Evolutionary conservation across 2,329 filamentous ascomycete genomes (phyloP).

Genomic region (Corynespora cassiicola): DNA sequence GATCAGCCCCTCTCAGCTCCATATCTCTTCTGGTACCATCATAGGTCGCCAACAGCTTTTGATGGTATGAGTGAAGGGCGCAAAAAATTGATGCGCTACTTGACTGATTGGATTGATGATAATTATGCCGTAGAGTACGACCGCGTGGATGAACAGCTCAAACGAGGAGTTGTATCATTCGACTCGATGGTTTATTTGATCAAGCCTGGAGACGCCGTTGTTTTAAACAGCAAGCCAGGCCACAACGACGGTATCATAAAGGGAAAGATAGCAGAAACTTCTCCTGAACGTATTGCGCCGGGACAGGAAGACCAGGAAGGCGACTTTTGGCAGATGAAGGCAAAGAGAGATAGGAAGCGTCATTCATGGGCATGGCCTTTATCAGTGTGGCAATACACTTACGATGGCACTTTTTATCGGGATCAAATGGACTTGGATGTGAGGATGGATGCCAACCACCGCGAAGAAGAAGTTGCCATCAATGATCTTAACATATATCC

Average conservation of each 20-base stretch:
- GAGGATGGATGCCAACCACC: slow-evolving; percentile 1
- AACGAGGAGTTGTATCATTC: slow-evolving; percentile 4
- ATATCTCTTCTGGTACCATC: slow-evolving; percentile 12
- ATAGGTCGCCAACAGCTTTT: slow-evolving; percentile 2
- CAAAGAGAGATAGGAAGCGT: slow-evolving; percentile 3
- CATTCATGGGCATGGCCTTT: slow-evolving; percentile 6
- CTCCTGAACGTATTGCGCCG: neutral
- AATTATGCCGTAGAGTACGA: slow-evolving; percentile 5
- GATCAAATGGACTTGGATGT: neutral
- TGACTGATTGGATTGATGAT: slow-evolving; percentile 5
- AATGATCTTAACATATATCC: slow-evolving; percentile 6
- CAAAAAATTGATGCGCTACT: neutral
- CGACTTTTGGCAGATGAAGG: neutral
- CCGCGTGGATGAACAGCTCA: slow-evolving; percentile 3
- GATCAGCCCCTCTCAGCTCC: slow-evolving; percentile 4
- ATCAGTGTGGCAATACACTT: slow-evolving; percentile 8
- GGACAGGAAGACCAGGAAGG: slow-evolving; percentile 1
- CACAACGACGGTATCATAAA: slow-evolving; percentile 2
- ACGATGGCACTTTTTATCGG: slow-evolving; percentile 13
- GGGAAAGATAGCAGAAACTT: slow-evolving; percentile 2
- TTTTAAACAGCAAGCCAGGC: slow-evolving; percentile 7
- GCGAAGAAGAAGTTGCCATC: slow-evolving; percentile 3
- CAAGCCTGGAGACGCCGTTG: slow-evolving; percentile 7
- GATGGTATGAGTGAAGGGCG: slow-evolving; percentile 4
- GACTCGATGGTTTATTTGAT: slow-evolving; percentile 4